phyloP scores from a whole-genome alignment of 208 protist genomes.

The Trypanosoma caninum region DNA sequence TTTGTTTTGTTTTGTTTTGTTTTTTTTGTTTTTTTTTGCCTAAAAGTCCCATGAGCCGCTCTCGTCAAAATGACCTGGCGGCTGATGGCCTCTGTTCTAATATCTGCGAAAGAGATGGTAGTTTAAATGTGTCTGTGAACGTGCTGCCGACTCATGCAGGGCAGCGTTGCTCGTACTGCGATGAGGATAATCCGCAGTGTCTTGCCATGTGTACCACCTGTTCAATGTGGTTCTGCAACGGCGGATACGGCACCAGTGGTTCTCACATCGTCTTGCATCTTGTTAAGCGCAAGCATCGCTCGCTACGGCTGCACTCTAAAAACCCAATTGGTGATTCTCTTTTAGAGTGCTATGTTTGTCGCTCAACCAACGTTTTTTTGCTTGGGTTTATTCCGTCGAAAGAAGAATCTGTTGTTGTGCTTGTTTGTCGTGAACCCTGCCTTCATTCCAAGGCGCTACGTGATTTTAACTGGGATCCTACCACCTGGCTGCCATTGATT shows the following conservation, averaged over 20 bases:
- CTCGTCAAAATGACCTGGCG: too few species aligned
- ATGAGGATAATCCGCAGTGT: constrained; percentile 64
- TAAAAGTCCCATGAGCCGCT: neutral
- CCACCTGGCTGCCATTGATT: constrained; percentile 92
- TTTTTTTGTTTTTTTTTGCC: neutral
- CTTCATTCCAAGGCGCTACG: constrained; percentile 41
- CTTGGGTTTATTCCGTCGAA: constrained; percentile 95
- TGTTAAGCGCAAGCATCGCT: constrained; percentile 86
- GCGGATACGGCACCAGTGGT: constrained; percentile 31
- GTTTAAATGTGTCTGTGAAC: neutral
- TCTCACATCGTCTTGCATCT: constrained; percentile 94
- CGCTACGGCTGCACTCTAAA: constrained; percentile 82
- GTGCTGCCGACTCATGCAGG: neutral
- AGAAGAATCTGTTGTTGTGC: constrained; percentile 89
- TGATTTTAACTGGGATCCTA: constrained; percentile 85
- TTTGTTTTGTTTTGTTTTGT: too few species aligned
- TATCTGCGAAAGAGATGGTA: neutral
- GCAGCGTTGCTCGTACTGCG: constrained; percentile 83
- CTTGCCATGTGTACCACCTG: constrained; percentile 83
- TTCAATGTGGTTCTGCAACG: constrained; percentile 94
- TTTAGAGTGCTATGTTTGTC: constrained; percentile 95
- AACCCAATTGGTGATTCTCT: constrained; percentile 86
- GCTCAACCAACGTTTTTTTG: constrained; percentile 88
- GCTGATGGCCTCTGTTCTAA: neutral
- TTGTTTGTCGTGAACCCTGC: constrained; percentile 89